Percentiles rank a stretch among this genome's conserved stretches.
Evolutionary conservation across 2,329 filamentous ascomycete species (phyloP).

Genomic region (Parasarocladium wereldwijsianum): DNA sequence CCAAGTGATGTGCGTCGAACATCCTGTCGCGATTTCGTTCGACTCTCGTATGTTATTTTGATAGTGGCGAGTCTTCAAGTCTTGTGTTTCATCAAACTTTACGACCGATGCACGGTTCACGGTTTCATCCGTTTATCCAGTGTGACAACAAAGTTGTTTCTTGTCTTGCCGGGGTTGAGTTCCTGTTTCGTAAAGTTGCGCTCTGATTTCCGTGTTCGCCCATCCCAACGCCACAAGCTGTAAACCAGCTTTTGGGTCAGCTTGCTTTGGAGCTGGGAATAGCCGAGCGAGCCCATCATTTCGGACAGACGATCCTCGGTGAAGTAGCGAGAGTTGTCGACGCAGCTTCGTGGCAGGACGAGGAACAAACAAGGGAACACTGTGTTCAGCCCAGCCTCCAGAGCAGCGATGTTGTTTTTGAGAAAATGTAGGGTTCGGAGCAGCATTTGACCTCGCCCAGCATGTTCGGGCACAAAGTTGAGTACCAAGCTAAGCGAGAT

Average conservation of each 20-base stretch:
- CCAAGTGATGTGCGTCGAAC: too few relatives aligned
- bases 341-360: slow-evolving; percentile 76
- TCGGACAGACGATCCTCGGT: slow-evolving; percentile 51
- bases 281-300: slow-evolving; percentile 71
- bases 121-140: too few relatives aligned
- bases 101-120: too few relatives aligned
- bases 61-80: too few relatives aligned
- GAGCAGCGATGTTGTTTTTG: slow-evolving; percentile 12
- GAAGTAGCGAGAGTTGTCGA: slow-evolving; percentile 83
- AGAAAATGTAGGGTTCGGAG: slow-evolving; percentile 60
- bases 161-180: slow-evolving; percentile 55
- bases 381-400: slow-evolving; percentile 9
- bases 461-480: slow-evolving; percentile 78
- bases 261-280: slow-evolving; percentile 50
- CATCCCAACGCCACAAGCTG: slow-evolving; percentile 58
- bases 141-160: slow-evolving; percentile 87
- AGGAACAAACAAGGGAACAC: slow-evolving; percentile 64
- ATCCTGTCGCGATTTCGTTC: too few relatives aligned
- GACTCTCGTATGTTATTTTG: too few relatives aligned
- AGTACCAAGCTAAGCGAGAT: slow-evolving; percentile 85
- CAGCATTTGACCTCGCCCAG: slow-evolving; percentile 72
- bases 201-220: slow-evolving; percentile 7
- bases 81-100: too few relatives aligned
- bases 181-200: slow-evolving; percentile 46
- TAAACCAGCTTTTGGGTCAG: slow-evolving; percentile 74